Evolutionary conservation across 306 rosid genomes (phyloP), one percentile per base, ranked within the genome.

Genomic region (Quillaja saponaria): DNA sequence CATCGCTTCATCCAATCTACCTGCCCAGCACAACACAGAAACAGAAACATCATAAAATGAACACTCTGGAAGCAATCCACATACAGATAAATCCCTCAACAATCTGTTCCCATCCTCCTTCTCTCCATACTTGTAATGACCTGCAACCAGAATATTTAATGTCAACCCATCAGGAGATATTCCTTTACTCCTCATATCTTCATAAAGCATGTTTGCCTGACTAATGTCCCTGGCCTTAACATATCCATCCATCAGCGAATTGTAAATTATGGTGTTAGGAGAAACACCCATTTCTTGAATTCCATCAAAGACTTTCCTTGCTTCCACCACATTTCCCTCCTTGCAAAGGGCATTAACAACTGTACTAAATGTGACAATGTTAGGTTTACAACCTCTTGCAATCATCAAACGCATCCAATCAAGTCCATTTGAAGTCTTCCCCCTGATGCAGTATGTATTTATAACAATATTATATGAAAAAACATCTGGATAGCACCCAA

Each of bases 211-310:
- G 77, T 49, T 81, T 53, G 95, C 96, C 54, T 83, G 86, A 58
- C 58, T 78, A 52, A 85, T 53, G 33, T 88, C 90, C 69, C 90
- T 68, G n/a, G 90, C 78, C 82, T 88, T 88, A 63, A 88, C 80
- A 63, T 85, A 80, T 57, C 95, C 96, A 76, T 84, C 82, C 70
- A 88, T 77, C 67, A 85, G 45, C 13, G 86, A 70, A 72, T 85
- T 88, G 71, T 79, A 88, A 1, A 68, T 55, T 19, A 5, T 31
- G 39, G 78, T 64, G 68, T 76, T 73, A 5, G 68, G 76, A 51
- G 74, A 41, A 51, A 77, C 48, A 51, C 82, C 82, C 67, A 67
- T 34, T 6, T 77, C 79, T 41, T 45, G 61, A 61, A 89, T 71
- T 39, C 47, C 75, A 71, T 85, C 74, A 59, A 89, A 86, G 59